Percentiles rank a stretch among this genome's conserved stretches.
These are phyloP conservation scores for Scutellaria baicalensis DNA, from an alignment of 257 asterid species.

Conservation along the genomic window DNA sequence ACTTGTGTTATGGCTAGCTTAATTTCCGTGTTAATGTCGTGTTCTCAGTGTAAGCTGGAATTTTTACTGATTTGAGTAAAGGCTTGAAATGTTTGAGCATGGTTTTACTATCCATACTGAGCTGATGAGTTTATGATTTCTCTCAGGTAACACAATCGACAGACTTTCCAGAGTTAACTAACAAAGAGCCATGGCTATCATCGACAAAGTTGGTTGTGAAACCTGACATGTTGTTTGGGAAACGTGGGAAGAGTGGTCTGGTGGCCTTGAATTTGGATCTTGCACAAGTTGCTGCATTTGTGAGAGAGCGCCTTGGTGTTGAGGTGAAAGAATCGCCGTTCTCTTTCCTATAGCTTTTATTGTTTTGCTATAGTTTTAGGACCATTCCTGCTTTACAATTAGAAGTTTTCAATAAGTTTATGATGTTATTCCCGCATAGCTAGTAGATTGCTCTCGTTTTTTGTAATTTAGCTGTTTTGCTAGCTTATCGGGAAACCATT, in stretches of 20 bases:
- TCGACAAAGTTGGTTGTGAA: constrained; percentile 85
- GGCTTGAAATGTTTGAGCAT: not conserved
- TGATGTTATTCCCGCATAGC: too few relatives aligned
- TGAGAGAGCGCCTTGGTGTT: constrained; percentile 76
- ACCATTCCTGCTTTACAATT: too few relatives aligned
- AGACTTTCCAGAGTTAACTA: constrained; percentile 68
- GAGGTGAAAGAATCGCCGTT: constrained; percentile 44
- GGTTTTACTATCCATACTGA: not conserved
- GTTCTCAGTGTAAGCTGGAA: not conserved
- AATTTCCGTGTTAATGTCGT: not conserved
- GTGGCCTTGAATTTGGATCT: constrained; percentile 78
- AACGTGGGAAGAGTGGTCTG: constrained; percentile 94
- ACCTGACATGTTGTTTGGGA: constrained; percentile 93
- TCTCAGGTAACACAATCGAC: constrained; percentile 62
- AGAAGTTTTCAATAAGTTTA: too few relatives aligned
- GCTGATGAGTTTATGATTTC: constrained; percentile 3
- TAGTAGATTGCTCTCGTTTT: not conserved
- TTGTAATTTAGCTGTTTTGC: constrained; percentile 10
- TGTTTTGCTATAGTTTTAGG: too few relatives aligned
- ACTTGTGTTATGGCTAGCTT: not conserved
- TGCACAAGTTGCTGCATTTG: constrained; percentile 84
- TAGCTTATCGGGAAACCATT: constrained; percentile 10
- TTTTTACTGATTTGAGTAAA: not conserved
- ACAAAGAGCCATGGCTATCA: constrained; percentile 83
- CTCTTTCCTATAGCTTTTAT: too few relatives aligned